Evolutionary conservation across 225 moss, liverwort and hornwort genomes (phyloP), one percentile per base, ranked within the genome.

Genomic region (Asterella californica): DNA sequence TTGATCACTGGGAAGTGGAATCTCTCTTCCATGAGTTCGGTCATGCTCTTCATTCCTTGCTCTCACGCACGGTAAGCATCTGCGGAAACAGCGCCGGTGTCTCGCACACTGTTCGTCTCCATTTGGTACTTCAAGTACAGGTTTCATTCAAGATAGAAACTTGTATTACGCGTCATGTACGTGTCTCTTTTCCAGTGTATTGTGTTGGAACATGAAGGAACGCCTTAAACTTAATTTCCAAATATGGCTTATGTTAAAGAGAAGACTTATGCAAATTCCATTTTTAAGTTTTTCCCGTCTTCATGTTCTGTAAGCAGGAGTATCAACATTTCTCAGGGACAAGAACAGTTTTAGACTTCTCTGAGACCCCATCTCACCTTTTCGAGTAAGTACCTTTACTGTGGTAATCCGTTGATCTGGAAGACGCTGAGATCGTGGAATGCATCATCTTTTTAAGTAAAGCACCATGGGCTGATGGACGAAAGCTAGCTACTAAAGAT

Each of bases 321-420:
- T 99, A 95, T 85, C 95, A 99, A 85, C 99, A 99, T 79, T 99
- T 95, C 83, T 99, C 99, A 83, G 99, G 99, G 69, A 99, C 99
- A 27, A 87, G 99, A 64, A 95, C 99, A 61, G 92, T 95, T 47
- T 84, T 94, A 82, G 99, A 99, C 83, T 95, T 99, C 81, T 93
- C 99, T 19, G 99, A 99, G 88, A 93, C 86, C 61, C 99, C 95
- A 22, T 93, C 99, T 77, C 99, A 99, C 76, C 83, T 99, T 66
- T 90, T 99, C 76, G 99, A 99, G 99, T 97, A 89, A 90, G 93
- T 84, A 63, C 61, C 36, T 47, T 14, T 67, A 42, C 19, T 55
- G 27, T 29, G n/a, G 15, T n/a, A 38, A 38, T 70, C 42, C 24
- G 9, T 46, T 42, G 17, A 70, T 6, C 17, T 45, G 24, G 10